Conservation (phyloP, 768 basidiomycete genomes). For the Botryobasidium botryosum region DNA sequence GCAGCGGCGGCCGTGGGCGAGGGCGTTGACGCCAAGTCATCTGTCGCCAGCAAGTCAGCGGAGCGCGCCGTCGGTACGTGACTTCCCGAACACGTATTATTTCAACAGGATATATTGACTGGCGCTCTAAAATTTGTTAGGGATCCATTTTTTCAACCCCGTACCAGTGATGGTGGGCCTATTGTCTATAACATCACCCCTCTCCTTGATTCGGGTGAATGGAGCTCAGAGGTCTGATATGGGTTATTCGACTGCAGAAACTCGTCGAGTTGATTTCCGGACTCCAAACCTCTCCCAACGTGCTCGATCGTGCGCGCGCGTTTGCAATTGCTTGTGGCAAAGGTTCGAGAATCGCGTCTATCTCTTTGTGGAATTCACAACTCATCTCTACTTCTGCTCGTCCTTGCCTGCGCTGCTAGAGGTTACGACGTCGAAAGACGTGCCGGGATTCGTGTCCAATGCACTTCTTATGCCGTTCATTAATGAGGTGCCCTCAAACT, state of each 20-base stretch:
- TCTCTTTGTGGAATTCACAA: not conserved
- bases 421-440: conserved; percentile 80
- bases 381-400: not conserved
- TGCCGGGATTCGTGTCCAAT: conserved; percentile 91
- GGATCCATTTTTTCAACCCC: conserved; percentile 90
- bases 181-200: not conserved
- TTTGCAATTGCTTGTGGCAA: conserved; percentile 87
- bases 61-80: conserved; percentile 64
- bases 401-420: conserved; percentile 37
- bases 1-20: conserved; percentile 58
- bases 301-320: conserved; percentile 53
- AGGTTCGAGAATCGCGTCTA: conserved; percentile 38
- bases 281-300: conserved; percentile 69
- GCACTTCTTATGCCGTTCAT: conserved; percentile 94
- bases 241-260: conserved; percentile 34
- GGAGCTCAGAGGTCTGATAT: not conserved
- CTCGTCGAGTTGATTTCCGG: conserved; percentile 91
- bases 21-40: conserved; percentile 39
- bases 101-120: not conserved
- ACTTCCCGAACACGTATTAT: not conserved
- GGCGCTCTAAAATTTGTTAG: conserved; percentile 28
- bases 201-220: not conserved
- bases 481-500: conserved; percentile 67
- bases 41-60: conserved; percentile 43
- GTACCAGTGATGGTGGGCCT: conserved; percentile 91